These are phyloP conservation scores for Phytophthora ramorum DNA, from an alignment of 352 stramenopile genomes.

Conservation along the genomic window DNA sequence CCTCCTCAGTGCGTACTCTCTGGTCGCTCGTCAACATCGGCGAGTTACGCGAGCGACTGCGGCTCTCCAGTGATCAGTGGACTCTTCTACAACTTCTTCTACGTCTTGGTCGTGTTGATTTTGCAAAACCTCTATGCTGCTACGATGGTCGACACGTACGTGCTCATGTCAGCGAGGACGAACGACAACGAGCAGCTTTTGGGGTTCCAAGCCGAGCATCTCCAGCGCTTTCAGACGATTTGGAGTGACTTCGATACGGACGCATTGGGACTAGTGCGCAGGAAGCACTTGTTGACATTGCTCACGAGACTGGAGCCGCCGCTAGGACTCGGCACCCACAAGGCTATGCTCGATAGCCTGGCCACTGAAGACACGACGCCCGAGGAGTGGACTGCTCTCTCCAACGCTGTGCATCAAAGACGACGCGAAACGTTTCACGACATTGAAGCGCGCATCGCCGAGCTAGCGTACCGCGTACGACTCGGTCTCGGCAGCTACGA, in stretches of 20 bases:
- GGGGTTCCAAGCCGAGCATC: slow-evolving; percentile 65
- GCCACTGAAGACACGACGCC: slow-evolving; percentile 47
- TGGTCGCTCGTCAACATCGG: slow-evolving; percentile 23
- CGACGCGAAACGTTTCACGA: slow-evolving; percentile 71
- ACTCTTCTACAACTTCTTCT: slow-evolving; percentile 85
- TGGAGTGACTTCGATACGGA: slow-evolving; percentile 84
- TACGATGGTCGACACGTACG: slow-evolving; percentile 85
- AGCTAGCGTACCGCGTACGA: slow-evolving; percentile 69
- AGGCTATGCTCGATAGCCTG: slow-evolving; percentile 41
- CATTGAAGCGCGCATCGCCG: slow-evolving; percentile 69
- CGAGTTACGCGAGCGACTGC: slow-evolving; percentile 62
- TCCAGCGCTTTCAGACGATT: slow-evolving; percentile 67
- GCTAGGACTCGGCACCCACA: slow-evolving; percentile 59
- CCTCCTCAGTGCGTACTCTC: slow-evolving; percentile 66
- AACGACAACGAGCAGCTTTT: slow-evolving; percentile 66
- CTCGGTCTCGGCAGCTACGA: slow-evolving; percentile 68
- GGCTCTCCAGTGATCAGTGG: slow-evolving; percentile 66
- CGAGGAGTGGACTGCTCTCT: slow-evolving; percentile 30
- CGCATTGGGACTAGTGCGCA: slow-evolving; percentile 76
- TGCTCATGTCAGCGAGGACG: slow-evolving; percentile 75
- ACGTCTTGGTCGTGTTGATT: slow-evolving; percentile 79
- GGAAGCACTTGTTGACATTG: slow-evolving; percentile 68
- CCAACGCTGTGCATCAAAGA: slow-evolving; percentile 47
- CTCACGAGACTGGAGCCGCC: slow-evolving; percentile 59
- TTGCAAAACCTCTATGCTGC: slow-evolving; percentile 86